Evolutionary conservation across 352 stramenopile species (phyloP), one percentile per base, ranked within the genome.

Genomic region (Pythium dissotocum): DNA sequence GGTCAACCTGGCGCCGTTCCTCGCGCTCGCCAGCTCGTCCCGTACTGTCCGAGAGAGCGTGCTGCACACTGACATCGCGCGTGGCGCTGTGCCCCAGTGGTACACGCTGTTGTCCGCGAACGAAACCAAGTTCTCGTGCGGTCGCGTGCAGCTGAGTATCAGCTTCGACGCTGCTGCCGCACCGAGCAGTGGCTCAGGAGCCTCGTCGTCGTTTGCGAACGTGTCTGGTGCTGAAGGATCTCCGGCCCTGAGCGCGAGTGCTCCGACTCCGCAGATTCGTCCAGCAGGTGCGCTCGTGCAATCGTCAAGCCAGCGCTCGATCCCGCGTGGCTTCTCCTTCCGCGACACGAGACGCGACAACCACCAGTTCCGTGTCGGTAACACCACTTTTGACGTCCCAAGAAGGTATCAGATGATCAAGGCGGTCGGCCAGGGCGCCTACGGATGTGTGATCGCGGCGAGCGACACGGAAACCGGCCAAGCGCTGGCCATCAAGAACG

Each of bases 401-500:
- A 80, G 86, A 70, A 83, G 88, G 35, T 95, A 95, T 67, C 86
- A 95, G 66, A 92, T 95, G 83, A 95, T 95, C 70, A 94, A 94
- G 64, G 87, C 84, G 7, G 78, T 97, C 28, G 93, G 93, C 8
- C 93, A 97, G 75, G 93, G 93, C 36, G 93, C 91, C 3, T 98
- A 98, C 67, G 93, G 93, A 16, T 94, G 92, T 59, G 93, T 98
- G 57, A 97, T 98, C 58, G 87, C 87, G 53, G 85, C 84, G 18
- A 96, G 88, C 57, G 85, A 95, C 73, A 95, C 79, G 53, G 85
- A 94, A 59, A 95, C 89, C 1, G 87, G 90, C 2, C 83, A 90
- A 55, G 89, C 94, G 59, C 90, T 98, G 32, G 96, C 94, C 6
- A 98, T 99, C 71, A 99, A 99, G 76, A 99, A 98, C 82, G 92